These are phyloP conservation scores for Zopfochytrium polystomum DNA, from an alignment of 371 early-diverging fungal genomes.

Conservation along the genomic window DNA sequence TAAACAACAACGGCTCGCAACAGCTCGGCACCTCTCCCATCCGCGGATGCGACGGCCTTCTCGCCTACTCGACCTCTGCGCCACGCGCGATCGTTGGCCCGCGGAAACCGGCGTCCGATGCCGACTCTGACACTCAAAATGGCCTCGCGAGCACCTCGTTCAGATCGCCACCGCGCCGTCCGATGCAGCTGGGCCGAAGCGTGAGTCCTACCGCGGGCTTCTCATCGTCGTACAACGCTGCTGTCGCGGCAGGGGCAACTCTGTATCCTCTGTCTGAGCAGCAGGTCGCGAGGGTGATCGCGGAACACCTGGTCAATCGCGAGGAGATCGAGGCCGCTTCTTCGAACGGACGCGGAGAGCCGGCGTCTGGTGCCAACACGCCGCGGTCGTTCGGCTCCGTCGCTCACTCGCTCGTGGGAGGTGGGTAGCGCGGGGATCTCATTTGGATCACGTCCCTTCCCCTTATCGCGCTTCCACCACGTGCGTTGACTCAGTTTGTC, in stretches of 20 bases:
- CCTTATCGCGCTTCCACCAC: too few species aligned
- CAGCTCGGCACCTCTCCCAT: conserved; percentile 8
- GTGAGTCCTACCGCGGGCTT: not conserved
- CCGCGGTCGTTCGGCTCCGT: too few species aligned
- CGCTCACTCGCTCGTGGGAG: too few species aligned
- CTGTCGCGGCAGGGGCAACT: conserved; percentile 1
- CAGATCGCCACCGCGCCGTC: too few species aligned
- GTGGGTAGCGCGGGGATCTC: too few species aligned
- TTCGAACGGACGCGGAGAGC: too few species aligned
- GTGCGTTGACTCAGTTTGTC: too few species aligned
- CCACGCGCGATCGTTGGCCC: not conserved
- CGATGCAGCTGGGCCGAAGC: not conserved
- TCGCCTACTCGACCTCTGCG: not conserved
- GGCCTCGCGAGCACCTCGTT: not conserved
- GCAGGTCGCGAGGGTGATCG: conserved; percentile 32
- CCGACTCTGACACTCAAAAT: not conserved
- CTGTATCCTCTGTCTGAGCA: conserved; percentile 16
- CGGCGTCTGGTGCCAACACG: too few species aligned
- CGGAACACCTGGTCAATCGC: conserved; percentile 38
- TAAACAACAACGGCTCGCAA: not conserved
- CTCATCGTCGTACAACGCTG: not conserved
- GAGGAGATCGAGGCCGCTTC: conserved; percentile 5
- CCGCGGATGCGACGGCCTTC: not conserved
- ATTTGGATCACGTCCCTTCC: too few species aligned
- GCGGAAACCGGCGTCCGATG: not conserved